phyloP scores from a whole-genome alignment of 306 rosid genomes.

The Cicer pinnatifidum region DNA sequence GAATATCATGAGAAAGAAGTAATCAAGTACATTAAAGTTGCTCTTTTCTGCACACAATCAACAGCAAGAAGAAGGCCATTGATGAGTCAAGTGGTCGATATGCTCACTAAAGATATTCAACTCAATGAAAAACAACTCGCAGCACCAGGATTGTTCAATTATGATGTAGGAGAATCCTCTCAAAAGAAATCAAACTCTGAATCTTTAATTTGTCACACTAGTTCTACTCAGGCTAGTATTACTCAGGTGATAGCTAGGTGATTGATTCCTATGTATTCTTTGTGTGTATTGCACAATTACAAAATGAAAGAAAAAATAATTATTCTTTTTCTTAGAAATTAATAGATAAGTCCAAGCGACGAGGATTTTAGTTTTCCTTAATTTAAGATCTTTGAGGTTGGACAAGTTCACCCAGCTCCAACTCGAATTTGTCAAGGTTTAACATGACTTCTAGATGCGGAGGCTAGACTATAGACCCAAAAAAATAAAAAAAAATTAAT shows the following conservation, averaged over 20 bases:
- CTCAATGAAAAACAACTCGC: slow-evolving; percentile 76
- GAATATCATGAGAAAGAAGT: slow-evolving; percentile 72
- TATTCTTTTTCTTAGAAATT: neutral
- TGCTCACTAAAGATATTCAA: slow-evolving; percentile 75
- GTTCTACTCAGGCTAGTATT: slow-evolving; percentile 51
- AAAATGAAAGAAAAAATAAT: neutral
- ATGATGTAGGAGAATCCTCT: slow-evolving; percentile 56
- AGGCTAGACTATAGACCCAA: neutral
- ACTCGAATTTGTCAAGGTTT: neutral
- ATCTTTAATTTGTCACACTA: slow-evolving; percentile 43
- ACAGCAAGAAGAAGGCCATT: slow-evolving; percentile 74
- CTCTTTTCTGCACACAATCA: slow-evolving; percentile 88
- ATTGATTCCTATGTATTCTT: slow-evolving; percentile 30
- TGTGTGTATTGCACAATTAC: slow-evolving; percentile 10
- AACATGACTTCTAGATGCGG: neutral
- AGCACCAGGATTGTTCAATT: slow-evolving; percentile 74
- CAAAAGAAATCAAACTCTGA: slow-evolving; percentile 39
- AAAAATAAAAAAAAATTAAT: neutral
- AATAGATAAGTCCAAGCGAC: neutral
- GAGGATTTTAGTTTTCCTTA: neutral
- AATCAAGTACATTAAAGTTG: slow-evolving; percentile 80
- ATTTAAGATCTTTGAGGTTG: neutral
- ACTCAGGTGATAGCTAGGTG: slow-evolving; percentile 72
- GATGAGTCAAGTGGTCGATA: slow-evolving; percentile 77
- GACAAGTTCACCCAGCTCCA: neutral